Evolutionary conservation across 345 rosid species (phyloP), one percentile per base, ranked within the genome.

Genomic region (Aquilaria malaccensis): DNA sequence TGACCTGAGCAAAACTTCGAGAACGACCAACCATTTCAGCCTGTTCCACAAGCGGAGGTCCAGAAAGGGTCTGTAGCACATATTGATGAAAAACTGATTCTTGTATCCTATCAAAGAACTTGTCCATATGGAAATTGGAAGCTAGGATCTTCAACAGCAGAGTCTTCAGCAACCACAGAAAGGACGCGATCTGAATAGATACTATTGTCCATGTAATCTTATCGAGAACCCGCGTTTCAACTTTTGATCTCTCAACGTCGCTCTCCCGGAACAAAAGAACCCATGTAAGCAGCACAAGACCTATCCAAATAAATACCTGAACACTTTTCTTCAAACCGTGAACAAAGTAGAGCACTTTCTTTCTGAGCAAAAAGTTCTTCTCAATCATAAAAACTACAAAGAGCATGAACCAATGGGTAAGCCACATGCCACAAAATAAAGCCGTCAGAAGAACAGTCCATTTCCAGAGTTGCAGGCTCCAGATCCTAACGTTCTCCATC

Each of bases 81-180:
- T 92, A 92, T 47, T 92, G 96, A 76, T 89, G 80, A 63, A 89
- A 89, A 61, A 92, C 68, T 2, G 96, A 86, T 56, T 86, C 98
- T 76, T 92, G 98, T 63, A 86, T 89, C 59, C 98, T 77, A 66
- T 92, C 98, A 50, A 92, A 92, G 79, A 86, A 92, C 57, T 79
- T 77, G 50, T 76, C 78, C 31, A 92, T 88, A 11, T 92, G 95
- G 80, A 89, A 92, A 70, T 68, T 85, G 1, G 93, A 87, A 58
- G 98, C 97, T 67, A 92, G 75, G 30, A 89, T 79, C 74, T 92
- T 92, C 49, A 92, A 69, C 73, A 79, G 71, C 63, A 76, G 71
- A 50, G 91, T 86, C 74, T 92, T 92, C 65, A 85, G 37, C 64
- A 92, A 58, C 79, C 96, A 89, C 64, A 92, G 49, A 52, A 81